A percentile compares a stretch with the other conserved stretches of the same genome.
phyloP scores from a whole-genome alignment of 768 basidiomycete genomes.

The Agaricus subrufescens region DNA sequence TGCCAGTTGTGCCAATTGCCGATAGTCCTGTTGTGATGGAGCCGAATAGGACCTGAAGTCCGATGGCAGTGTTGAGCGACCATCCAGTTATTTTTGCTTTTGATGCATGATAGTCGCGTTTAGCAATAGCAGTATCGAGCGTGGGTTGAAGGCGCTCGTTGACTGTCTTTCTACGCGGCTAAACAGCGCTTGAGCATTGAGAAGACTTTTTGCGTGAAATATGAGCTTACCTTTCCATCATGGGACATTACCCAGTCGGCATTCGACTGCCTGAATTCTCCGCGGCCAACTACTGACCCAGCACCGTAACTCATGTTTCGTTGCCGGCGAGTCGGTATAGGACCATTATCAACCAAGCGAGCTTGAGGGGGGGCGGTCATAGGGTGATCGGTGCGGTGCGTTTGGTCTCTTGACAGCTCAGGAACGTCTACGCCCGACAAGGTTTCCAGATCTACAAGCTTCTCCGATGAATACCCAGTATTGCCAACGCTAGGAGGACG shows the following conservation, averaged over 20 bases:
- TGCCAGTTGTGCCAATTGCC: conserved; percentile 35
- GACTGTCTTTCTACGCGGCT: conserved; percentile 30
- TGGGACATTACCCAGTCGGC: conserved; percentile 32
- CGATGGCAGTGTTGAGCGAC: conserved; percentile 46
- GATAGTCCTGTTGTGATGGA: conserved; percentile 65
- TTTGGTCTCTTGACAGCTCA: conserved; percentile 5
- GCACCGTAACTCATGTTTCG: conserved; percentile 14
- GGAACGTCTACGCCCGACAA: conserved; percentile 1
- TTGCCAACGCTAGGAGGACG: not conserved
- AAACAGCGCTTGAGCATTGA: not conserved
- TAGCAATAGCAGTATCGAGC: conserved; percentile 36
- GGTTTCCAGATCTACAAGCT: conserved; percentile 8
- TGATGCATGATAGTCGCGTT: conserved; percentile 39
- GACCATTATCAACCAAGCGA: not conserved
- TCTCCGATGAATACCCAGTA: not conserved
- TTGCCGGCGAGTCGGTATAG: not conserved
- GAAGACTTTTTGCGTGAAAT: not conserved
- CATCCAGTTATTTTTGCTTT: conserved; percentile 41
- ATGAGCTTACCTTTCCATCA: conserved; percentile 21
- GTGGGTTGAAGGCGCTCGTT: conserved; percentile 54
- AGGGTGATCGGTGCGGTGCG: conserved; percentile 4
- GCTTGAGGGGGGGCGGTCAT: conserved; percentile 8
- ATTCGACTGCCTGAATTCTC: conserved; percentile 20
- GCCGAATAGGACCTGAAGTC: conserved; percentile 58
- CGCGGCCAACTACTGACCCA: conserved; percentile 3